Conservation (phyloP, 2,329 filamentous ascomycete species). For the Monosporascus sp. region DNA sequence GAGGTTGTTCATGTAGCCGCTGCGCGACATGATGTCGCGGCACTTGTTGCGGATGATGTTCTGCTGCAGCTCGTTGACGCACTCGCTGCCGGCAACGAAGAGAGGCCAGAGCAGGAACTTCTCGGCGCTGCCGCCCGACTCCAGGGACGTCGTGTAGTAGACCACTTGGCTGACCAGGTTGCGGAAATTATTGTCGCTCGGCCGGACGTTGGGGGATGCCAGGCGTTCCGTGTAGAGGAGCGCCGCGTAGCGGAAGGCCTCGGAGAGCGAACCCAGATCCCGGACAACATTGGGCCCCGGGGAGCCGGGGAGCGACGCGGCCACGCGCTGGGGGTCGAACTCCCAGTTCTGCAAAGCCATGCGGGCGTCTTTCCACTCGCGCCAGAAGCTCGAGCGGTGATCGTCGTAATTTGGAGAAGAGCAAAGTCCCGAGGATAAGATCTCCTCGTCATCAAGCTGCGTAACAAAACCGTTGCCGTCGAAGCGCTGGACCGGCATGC, state of each 20-base stretch:
- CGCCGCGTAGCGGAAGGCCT: constrained; percentile 85
- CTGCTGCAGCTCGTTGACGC: constrained; percentile 74
- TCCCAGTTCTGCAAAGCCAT: constrained; percentile 75
- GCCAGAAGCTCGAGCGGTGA: constrained; percentile 66
- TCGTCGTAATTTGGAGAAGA: constrained; percentile 49
- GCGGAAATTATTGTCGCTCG: constrained; percentile 73
- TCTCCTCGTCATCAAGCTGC: constrained; percentile 50
- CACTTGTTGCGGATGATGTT: constrained; percentile 75
- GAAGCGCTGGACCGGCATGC: constrained; percentile 50
- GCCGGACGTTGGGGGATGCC: constrained; percentile 68
- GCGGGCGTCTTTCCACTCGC: constrained; percentile 78
- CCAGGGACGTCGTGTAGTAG: constrained; percentile 75
- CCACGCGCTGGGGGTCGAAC: constrained; percentile 54
- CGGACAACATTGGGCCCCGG: constrained; percentile 58
- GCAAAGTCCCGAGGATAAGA: constrained; percentile 34
- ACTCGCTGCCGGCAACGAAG: constrained; percentile 86
- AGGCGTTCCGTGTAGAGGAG: constrained; percentile 87
- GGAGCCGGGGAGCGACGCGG: constrained; percentile 43
- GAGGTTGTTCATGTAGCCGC: constrained; percentile 90
- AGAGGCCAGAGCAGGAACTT: constrained; percentile 93
- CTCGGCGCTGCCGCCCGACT: constrained; percentile 65
- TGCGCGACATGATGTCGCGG: constrained; percentile 79
- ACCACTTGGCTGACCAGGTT: constrained; percentile 77
- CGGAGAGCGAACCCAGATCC: constrained; percentile 77
- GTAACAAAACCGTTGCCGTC: constrained; percentile 64